Evolutionary conservation across 768 basidiomycete species (phyloP), one percentile per base, ranked within the genome.

Genomic region (Lyophyllum semitale): DNA sequence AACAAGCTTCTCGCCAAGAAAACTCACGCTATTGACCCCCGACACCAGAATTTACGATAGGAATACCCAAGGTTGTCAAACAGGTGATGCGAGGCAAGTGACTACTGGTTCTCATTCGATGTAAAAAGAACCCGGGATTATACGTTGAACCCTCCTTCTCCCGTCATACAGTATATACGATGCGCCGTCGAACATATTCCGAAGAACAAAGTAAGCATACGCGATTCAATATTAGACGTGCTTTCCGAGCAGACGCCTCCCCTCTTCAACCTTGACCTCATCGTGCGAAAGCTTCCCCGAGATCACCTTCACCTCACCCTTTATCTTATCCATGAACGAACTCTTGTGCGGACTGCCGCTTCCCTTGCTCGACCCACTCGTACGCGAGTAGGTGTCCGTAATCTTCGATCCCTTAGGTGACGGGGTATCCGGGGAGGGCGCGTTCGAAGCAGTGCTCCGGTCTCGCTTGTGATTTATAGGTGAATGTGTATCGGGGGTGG

Each of bases 291-390:
- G 33, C 62, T 74, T 77, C 7, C 75, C 76, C 2, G 66, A 65
- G 26, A 77, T 52, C 0, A 75, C 60, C 59, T 75, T 77, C 58
- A 69, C 69, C 62, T 77, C 75, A 7, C 75, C 76, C 59, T 72
- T 74, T 18, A 77, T 41, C 63, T 70, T 75, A 48, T 71, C 60
- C 55, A 76, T 66, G 33, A 76, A 69, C 23, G 58, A 66, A 17
- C 63, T 58, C 45, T 65, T 71, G 44, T 58, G 66, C 45, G 51
- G 42, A 13, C 51, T 51, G 23, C 57, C 59, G n/a, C 41, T 12
- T 30, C 37, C 15, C n/a, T 33, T 43, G 23, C 51, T 45, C 26
- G 48, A 33, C 13, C 18, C 32, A 26, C n/a, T 45, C 32, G 43
- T 43, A 26, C 48, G 18, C n/a, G 43, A 38, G 18, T 38, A 38